Base-by-base conservation (phyloP, 2,329 filamentous ascomycete species). In the Aspergillus pseudotamarii region DNA sequence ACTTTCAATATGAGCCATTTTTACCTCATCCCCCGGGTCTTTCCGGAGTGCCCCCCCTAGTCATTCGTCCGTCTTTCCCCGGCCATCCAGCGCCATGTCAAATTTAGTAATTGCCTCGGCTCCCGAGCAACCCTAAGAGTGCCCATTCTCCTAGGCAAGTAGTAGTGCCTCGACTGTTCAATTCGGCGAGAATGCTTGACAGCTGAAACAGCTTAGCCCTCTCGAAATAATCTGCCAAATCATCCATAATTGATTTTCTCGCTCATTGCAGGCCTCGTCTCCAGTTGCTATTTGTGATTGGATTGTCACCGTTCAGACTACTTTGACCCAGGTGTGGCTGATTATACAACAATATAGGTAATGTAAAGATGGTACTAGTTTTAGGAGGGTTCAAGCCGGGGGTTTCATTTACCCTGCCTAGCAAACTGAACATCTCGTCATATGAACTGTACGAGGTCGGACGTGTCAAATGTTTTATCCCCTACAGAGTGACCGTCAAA, bases 61-160 rank as follows among this genome's bases (percentile, higher is more conserved):
- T 21, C 34, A 51, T 16, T 26, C 10, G 23, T 21, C 59, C 59
- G 53, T 36, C 26, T n/a, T 34, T 12, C 23, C 28, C 54, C 59
- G 53, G 50, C 19, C n/a, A 51, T 53, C 34, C 43, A 55, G 14
- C n/a, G 21, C 51, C 12, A 56, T 45, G 14, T 45, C 14, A n/a
- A 41, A 38, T 43, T 38, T 21, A 41, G 46, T 21, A 51, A 43
- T 45, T 59, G 57, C 57, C 57, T 59, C 57, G 57, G 57, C 34
- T 54, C 34, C 51, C 21, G 30, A 10, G n/a, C 19, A 55, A 28
- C 51, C 51, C 51, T 55, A 55, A 55, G 8, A 34, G 16, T 12
- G 19, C 19, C 10, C 19, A n/a, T 32, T 32, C 28, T 51, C 48
- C 48, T 51, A 51, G 48, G 48, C 28, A 51, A 50, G 23, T 50